Base-by-base conservation (phyloP, 2,329 filamentous ascomycete species). In the Fusarium denticulatum region DNA sequence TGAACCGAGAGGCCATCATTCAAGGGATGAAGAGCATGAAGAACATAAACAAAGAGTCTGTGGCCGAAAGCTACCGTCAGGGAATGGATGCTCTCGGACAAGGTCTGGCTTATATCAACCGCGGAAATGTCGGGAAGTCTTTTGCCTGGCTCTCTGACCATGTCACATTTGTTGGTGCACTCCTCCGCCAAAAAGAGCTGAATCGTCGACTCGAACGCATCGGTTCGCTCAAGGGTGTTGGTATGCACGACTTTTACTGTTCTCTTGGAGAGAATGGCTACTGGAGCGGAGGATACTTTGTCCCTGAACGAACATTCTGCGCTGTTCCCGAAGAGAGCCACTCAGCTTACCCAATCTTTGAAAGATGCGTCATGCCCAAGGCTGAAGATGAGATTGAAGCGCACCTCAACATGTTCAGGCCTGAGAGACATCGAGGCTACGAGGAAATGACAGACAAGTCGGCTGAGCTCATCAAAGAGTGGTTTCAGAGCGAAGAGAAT, bases 131-230 rank as follows among this genome's bases (percentile, higher is more conserved):
- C 5, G 91, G 91, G 6, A 88, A 90, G 61, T 93, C 94, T 3
- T 92, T 94, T 74, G 88, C 87, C 24, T 97, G 94, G 91, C 89
- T 95, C 8, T 91, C 92, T 0, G 93, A 92, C 22, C 95, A 97
- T 81, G 89, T 97, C 58, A 93, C 94, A 40, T 97, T 97, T 77
- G 92, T 97, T 3, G 94, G 94, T 0, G 92, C 93, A 50, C 86
- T 97, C 5, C 88, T 94, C 73, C 91, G 93, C 60, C 90, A 90
- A 22, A 90, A 92, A 39, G 93, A 96, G 76, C 83, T 97, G 69
- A 89, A 88, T 62, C 87, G 88, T 47, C 88, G 95, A 22, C 84
- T 97, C 6, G 88, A 89, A 66, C 86, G 89, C 60, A 84, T 95
- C 57, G 88, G 88, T 0, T 81, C 86, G 4, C 85, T 92, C 3